Percentiles rank a stretch among this genome's conserved stretches.
Conservation (phyloP, 2,329 filamentous ascomycete genomes). For the Dactylellina drechsleri region DNA sequence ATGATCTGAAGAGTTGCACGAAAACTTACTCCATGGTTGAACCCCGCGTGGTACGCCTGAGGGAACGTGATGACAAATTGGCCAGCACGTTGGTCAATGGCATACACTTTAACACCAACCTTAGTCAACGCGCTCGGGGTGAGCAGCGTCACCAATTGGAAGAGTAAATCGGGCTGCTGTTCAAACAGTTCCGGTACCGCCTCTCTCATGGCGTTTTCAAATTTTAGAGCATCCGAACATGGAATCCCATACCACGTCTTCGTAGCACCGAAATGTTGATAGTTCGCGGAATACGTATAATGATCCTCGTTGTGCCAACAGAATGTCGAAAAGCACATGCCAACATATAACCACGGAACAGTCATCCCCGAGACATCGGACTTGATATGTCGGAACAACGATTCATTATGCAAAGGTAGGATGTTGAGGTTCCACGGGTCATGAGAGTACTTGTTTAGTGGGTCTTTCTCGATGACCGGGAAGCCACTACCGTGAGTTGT, state of each 20-base stretch:
- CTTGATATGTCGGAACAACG: slow-evolving; percentile 95
- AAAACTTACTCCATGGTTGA: slow-evolving; percentile 78
- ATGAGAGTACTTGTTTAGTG: slow-evolving; percentile 83
- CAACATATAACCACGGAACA: slow-evolving; percentile 97
- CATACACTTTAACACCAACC: slow-evolving; percentile 90
- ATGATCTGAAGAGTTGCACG: background rate
- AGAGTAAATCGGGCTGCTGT: slow-evolving; percentile 93
- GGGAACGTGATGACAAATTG: slow-evolving; percentile 98
- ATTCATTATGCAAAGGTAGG: slow-evolving; percentile 87
- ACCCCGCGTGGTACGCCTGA: slow-evolving; percentile 95
- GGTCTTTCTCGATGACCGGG: slow-evolving; percentile 90
- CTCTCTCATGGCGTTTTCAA: slow-evolving; percentile 92
- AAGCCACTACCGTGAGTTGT: slow-evolving; percentile 98
- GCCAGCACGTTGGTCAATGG: slow-evolving; percentile 92
- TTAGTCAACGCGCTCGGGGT: slow-evolving; percentile 93
- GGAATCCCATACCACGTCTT: slow-evolving; percentile 99
- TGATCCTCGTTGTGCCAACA: slow-evolving; percentile 99
- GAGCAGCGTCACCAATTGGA: slow-evolving; percentile 94
- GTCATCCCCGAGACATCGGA: slow-evolving; percentile 99
- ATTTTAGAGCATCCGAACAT: slow-evolving; percentile 90
- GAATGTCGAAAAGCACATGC: slow-evolving; percentile 99
- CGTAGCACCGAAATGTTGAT: slow-evolving; percentile 96
- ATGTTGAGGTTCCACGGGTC: slow-evolving; percentile 97
- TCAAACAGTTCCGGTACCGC: slow-evolving; percentile 97
- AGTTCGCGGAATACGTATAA: slow-evolving; percentile 96